Evolutionary conservation across 1,284 basidiomycete genomes (phyloP).

Genomic region (Polyporus tsugae): DNA sequence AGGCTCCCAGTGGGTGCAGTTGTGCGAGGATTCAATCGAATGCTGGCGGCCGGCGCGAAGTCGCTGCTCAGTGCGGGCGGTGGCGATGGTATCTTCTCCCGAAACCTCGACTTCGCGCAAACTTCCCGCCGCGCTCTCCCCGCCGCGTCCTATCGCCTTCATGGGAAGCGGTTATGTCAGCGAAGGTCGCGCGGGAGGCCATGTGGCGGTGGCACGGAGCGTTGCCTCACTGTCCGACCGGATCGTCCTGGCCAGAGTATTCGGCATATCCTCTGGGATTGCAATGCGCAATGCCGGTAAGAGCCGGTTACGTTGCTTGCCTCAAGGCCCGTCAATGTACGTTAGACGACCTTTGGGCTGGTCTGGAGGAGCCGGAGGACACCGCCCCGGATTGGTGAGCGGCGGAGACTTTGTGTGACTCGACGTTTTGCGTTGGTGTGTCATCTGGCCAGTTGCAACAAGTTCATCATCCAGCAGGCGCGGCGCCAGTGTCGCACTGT

Average conservation of each 20-base stretch:
- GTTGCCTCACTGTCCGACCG: conserved; percentile 25
- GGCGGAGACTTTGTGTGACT: conserved; percentile 22
- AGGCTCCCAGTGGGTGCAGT: not conserved
- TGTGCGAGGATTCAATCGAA: not conserved
- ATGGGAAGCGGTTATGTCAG: conserved; percentile 22
- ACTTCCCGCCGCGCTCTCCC: conserved; percentile 1
- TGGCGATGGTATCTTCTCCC: not conserved
- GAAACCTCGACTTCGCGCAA: not conserved
- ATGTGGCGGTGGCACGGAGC: not conserved
- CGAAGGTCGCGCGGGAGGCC: conserved; percentile 10
- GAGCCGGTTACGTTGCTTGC: not conserved
- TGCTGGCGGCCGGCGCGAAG: not conserved
- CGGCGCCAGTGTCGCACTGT: not conserved
- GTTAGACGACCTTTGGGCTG: conserved; percentile 11
- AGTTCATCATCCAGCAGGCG: conserved; percentile 13
- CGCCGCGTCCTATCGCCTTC: conserved; percentile 7
- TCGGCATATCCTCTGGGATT: too few relatives aligned
- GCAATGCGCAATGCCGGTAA: conserved; percentile 13
- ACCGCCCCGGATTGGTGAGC: conserved; percentile 27
- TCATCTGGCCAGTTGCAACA: conserved; percentile 15
- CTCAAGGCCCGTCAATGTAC: conserved; percentile 12
- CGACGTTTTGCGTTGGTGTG: conserved; percentile 15
- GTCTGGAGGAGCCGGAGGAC: conserved; percentile 7
- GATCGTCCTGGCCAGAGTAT: conserved; percentile 9
- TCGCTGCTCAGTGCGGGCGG: not conserved